Evolutionary conservation across 176 grass and related monocot species (phyloP).

Genomic region (Eleusine indica): DNA sequence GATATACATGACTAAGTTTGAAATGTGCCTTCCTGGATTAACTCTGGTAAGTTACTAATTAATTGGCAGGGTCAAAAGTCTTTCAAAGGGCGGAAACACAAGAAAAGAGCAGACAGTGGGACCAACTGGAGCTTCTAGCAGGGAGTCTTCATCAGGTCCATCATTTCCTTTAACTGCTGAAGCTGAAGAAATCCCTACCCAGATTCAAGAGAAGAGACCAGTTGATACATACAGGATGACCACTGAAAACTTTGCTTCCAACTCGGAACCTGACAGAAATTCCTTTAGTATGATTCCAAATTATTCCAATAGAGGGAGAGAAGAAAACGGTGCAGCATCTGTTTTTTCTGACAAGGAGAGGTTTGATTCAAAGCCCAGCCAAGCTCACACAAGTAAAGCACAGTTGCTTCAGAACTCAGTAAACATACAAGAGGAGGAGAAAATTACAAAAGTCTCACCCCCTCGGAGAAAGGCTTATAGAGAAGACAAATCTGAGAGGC

Average conservation of each 20-base stretch:
- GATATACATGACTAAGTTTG: conserved; percentile 19
- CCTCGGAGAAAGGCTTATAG: conserved; percentile 79
- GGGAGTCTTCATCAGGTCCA: conserved; percentile 58
- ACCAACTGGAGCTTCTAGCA: conserved; percentile 18
- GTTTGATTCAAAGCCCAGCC: conserved; percentile 59
- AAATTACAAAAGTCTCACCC: conserved; percentile 84
- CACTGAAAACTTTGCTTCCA: conserved; percentile 60
- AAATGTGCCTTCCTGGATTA: conserved; percentile 4
- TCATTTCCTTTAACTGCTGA: conserved; percentile 59
- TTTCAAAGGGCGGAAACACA: conserved; percentile 83
- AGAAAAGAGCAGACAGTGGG: conserved; percentile 72
- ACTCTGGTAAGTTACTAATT: conserved; percentile 31
- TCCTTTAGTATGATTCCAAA: conserved; percentile 71
- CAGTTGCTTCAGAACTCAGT: conserved; percentile 60
- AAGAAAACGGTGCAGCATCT: conserved; percentile 63
- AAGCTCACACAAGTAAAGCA: conserved; percentile 54
- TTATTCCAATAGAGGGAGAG: conserved; percentile 67
- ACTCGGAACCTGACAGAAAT: conserved; percentile 75
- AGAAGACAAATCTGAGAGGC: conserved; percentile 84
- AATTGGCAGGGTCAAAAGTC: conserved; percentile 94
- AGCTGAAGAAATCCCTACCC: conserved; percentile 52
- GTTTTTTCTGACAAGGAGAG: conserved; percentile 70
- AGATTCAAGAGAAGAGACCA: conserved; percentile 71
- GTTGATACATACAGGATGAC: conserved; percentile 60
- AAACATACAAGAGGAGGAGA: conserved; percentile 78